Evolutionary conservation across 345 rosid species (phyloP).

Genomic region (Turritis glabra): DNA sequence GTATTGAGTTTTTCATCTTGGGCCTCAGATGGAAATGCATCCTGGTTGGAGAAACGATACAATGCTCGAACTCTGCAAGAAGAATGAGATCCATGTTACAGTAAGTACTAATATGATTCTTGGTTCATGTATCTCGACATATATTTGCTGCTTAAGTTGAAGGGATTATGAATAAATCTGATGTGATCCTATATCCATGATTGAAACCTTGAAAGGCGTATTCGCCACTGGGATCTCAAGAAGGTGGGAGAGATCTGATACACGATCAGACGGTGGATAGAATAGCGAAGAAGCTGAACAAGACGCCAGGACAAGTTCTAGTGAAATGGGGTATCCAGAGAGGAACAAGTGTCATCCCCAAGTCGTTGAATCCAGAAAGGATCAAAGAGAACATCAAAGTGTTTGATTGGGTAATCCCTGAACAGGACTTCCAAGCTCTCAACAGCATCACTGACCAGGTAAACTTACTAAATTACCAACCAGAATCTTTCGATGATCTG

Average conservation of each 20-base stretch:
- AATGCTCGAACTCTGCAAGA: constrained; percentile 49
- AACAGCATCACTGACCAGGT: constrained; percentile 46
- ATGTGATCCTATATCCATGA: not conserved
- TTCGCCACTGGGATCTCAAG: constrained; percentile 56
- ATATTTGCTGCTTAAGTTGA: not conserved
- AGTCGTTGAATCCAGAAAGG: constrained; percentile 49
- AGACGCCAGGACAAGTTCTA: constrained; percentile 52
- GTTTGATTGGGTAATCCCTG: constrained; percentile 53
- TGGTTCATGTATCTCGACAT: not conserved
- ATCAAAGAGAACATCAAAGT: constrained; percentile 55
- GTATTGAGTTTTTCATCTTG: constrained; percentile 9
- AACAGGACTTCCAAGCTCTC: constrained; percentile 51
- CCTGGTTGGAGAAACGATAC: constrained; percentile 70
- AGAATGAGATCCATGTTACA: constrained; percentile 53
- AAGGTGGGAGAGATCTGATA: constrained; percentile 53
- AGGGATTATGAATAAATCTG: not conserved
- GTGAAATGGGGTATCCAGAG: constrained; percentile 61
- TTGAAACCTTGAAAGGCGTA: constrained; percentile 40
- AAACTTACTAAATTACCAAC: not conserved
- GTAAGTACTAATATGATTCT: constrained; percentile 30
- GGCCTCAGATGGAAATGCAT: constrained; percentile 63
- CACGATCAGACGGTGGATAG: constrained; percentile 48
- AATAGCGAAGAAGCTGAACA: constrained; percentile 55
- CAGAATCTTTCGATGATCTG: not conserved
- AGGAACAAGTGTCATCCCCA: constrained; percentile 59